Evolutionary conservation across 2,329 filamentous ascomycete species (phyloP), one percentile per base, ranked within the genome.

Genomic region (Penicillium sp.): DNA sequence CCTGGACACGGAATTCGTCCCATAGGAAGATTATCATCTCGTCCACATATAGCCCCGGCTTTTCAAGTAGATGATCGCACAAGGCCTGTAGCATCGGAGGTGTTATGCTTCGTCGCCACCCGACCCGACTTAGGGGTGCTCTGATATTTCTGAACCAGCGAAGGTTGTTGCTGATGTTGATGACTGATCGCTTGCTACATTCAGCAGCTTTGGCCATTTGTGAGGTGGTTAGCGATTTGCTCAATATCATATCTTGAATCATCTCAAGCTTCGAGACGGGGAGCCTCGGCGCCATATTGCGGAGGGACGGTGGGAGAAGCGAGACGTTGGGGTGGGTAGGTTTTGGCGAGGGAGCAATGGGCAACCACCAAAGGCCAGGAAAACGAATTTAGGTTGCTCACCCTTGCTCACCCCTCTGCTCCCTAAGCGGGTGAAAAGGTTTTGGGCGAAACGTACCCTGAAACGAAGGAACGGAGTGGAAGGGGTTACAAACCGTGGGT

Each of bases 121-220:
- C 42, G 26, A 29, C 23, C 4, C 3, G 14, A 39, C 2, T 39
- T 18, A 11, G 9, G 13, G 43, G 43, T 23, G 29, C 43, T 46
- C 18, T 46, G 37, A 43, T 14, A 18, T n/a, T 24, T 18, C 48
- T 29, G 26, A 50, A 51, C 37, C 26, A n/a, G 19, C 26, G 24
- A 14, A 50, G n/a, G 5, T 33, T 50, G 10, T 24, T 50, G 36
- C 37, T 29, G n/a, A 50, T 50, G 14, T 34, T 50, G 10, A 29
- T 43, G 37, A 50, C 19, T 11, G 48, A 43, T 23, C 37, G 48
- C 24, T 50, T 31, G 16, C 48, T 50, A 43, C 37, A 50, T 11
- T 34, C 36, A 33, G 48, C 37, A 31, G 36, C 28, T 24, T 34
- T 34, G 48, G 48, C 48, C 37, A 43, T 50, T 34, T 50, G 48